Evolutionary conservation across 495 filamentous ascomycete species (phyloP).

Genomic region (Amphirosellinia nigrospora): DNA sequence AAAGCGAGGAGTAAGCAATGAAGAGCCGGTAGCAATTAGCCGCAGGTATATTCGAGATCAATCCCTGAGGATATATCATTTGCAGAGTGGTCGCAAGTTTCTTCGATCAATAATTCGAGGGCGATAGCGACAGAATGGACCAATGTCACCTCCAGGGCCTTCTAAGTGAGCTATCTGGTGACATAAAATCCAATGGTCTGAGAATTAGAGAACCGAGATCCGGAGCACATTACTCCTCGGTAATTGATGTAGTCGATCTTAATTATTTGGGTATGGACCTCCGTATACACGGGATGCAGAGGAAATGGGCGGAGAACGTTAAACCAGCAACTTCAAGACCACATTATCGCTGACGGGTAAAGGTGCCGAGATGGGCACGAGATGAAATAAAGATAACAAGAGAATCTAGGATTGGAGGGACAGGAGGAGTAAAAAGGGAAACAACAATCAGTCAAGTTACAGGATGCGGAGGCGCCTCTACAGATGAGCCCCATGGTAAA

Average conservation of each 20-base stretch:
- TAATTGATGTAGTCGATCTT: neutral
- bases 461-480: neutral
- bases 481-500: neutral
- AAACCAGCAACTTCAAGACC: slow-evolving; percentile 17
- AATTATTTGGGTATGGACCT: neutral
- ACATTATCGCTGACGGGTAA: neutral
- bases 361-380: slow-evolving; percentile 1
- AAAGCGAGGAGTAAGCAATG: neutral
- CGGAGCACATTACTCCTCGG: neutral
- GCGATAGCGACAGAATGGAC: neutral
- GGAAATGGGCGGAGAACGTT: neutral
- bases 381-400: slow-evolving; percentile 3
- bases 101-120: neutral
- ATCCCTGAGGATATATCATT: neutral
- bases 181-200: neutral
- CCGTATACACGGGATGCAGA: neutral
- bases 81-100: neutral
- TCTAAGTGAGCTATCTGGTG: neutral
- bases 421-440: neutral
- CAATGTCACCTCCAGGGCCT: neutral
- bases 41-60: neutral
- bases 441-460: neutral
- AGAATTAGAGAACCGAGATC: neutral
- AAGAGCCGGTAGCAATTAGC: neutral
- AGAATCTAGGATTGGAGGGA: neutral